These are phyloP conservation scores for Datisca glomerata DNA, from an alignment of 306 rosid species.

Conservation along the genomic window DNA sequence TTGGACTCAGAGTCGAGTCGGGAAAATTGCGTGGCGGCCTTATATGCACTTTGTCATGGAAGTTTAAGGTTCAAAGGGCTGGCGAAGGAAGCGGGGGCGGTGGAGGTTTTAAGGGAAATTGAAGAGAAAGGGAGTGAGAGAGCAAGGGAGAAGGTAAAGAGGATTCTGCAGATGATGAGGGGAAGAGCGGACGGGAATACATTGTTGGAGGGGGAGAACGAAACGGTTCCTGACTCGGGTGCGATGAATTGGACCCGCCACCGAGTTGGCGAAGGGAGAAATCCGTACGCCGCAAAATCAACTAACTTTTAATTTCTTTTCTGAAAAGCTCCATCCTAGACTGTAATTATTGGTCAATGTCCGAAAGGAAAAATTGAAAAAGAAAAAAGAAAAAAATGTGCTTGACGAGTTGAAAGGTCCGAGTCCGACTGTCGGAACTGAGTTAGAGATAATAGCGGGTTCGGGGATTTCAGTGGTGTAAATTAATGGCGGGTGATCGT, in stretches of 20 bases:
- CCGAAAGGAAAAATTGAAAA: no score
- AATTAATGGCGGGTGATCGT: no score
- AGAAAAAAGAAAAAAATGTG: no score
- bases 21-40: conserved; percentile 80
- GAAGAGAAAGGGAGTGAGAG: conserved; percentile 71
- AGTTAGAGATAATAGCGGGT: no score
- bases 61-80: conserved; percentile 72
- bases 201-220: conserved; percentile 1
- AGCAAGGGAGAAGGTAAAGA: conserved; percentile 66
- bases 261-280: conserved; percentile 24
- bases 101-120: conserved; percentile 55
- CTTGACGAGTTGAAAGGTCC: no score
- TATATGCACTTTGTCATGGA: conserved; percentile 69
- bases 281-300: conserved; percentile 23
- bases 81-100: conserved; percentile 70
- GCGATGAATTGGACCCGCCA: conserved; percentile 23
- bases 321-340: no score
- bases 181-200: conserved; percentile 16
- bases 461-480: no score
- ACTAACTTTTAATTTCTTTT: conserved; percentile 29
- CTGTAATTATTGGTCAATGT: no score
- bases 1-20: conserved; percentile 50
- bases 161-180: conserved; percentile 53
- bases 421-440: no score
- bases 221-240: background rate